These are phyloP conservation scores for Gelatoporia subvermispora DNA, from an alignment of 768 basidiomycete species.

Conservation along the genomic window DNA sequence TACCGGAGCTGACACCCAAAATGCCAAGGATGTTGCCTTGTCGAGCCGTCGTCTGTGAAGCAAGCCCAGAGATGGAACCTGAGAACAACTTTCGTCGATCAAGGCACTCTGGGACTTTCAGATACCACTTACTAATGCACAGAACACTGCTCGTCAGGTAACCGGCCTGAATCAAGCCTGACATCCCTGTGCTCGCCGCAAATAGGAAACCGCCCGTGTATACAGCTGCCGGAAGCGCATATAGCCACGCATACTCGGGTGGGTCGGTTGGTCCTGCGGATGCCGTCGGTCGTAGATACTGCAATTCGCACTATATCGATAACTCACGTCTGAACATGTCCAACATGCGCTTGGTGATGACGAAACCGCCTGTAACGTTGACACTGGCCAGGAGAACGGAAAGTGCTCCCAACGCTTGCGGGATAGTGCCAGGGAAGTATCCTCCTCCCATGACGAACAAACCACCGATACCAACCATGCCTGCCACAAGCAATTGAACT, in stretches of 20 bases:
- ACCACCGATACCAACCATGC: constrained; percentile 79
- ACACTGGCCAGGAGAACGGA: constrained; percentile 86
- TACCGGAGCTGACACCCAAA: constrained; percentile 77
- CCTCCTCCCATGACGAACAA: constrained; percentile 91
- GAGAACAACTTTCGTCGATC: background rate
- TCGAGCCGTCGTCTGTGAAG: constrained; percentile 76
- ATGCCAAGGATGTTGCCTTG: constrained; percentile 89
- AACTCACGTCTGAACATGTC: constrained; percentile 84
- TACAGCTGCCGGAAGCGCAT: constrained; percentile 71
- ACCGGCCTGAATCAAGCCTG: constrained; percentile 82
- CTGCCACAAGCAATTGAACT: constrained; percentile 19
- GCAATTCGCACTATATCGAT: background rate
- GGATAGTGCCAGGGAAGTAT: constrained; percentile 73
- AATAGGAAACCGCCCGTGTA: constrained; percentile 82
- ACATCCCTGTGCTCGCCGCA: constrained; percentile 80
- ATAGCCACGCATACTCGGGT: constrained; percentile 84
- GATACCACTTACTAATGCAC: constrained; percentile 69
- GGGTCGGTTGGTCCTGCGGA: constrained; percentile 70
- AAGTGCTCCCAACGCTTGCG: constrained; percentile 73
- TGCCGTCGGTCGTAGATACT: background rate
- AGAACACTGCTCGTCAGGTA: constrained; percentile 83
- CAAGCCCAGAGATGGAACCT: constrained; percentile 78
- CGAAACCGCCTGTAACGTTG: constrained; percentile 85
- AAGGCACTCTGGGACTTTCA: too few species aligned
- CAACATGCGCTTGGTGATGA: constrained; percentile 88